phyloP scores from a whole-genome alignment of 352 stramenopile genomes.

The Phytophthora pisi region DNA sequence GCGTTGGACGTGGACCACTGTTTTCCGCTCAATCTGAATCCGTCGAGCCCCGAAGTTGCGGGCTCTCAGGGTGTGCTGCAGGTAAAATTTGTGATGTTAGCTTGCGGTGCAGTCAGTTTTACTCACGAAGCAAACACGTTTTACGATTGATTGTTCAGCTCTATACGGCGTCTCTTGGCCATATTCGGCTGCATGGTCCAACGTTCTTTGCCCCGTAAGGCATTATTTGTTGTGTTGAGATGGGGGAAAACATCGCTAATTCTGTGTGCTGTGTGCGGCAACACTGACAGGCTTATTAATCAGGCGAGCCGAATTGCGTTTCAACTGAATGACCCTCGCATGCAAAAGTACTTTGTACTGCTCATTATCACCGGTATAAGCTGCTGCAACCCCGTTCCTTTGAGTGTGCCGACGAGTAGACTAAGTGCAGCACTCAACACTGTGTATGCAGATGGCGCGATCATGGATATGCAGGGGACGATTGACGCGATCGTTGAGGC shows the following conservation, averaged over 20 bases:
- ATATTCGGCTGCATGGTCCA: conserved; percentile 61
- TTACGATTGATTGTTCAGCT: conserved; percentile 27
- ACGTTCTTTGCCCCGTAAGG: conserved; percentile 65
- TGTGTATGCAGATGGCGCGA: conserved; percentile 62
- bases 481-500: conserved; percentile 65
- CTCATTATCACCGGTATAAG: conserved; percentile 77
- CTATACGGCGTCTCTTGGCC: conserved; percentile 55
- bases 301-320: conserved; percentile 57
- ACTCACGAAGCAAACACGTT: background rate
- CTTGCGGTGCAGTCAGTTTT: background rate
- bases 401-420: background rate
- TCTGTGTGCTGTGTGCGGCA: background rate
- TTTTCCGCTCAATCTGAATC: conserved; percentile 87
- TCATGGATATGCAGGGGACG: conserved; percentile 87
- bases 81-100: conserved; percentile 23
- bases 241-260: background rate
- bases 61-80: conserved; percentile 78
- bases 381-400: background rate
- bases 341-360: conserved; percentile 87
- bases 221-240: background rate
- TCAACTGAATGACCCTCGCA: conserved; percentile 48
- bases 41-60: conserved; percentile 70
- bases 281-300: conserved; percentile 46
- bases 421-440: background rate
- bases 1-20: conserved; percentile 83